These are phyloP conservation scores for Betula pendula DNA, from an alignment of 306 rosid species.

Conservation along the genomic window DNA sequence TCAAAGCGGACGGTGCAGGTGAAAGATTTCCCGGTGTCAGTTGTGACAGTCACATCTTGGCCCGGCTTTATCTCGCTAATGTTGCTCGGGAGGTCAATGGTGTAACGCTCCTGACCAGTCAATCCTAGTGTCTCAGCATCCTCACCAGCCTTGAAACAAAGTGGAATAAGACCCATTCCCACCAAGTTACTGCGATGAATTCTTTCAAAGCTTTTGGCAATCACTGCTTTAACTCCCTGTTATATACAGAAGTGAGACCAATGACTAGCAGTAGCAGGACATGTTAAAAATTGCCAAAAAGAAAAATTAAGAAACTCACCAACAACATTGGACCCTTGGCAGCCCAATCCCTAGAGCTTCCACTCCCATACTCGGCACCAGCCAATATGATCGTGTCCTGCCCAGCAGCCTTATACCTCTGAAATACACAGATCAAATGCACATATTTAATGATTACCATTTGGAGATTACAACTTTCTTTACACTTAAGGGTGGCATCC, in stretches of 20 bases:
- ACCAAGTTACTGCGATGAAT: constrained; percentile 96
- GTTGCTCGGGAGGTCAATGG: constrained; percentile 79
- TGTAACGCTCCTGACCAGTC: constrained; percentile 86
- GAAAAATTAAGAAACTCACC: constrained; percentile 47
- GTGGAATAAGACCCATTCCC: constrained; percentile 93
- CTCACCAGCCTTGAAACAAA: constrained; percentile 83
- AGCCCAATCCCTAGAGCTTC: constrained; percentile 96
- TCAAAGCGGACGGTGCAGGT: constrained; percentile 77
- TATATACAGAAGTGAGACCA: constrained; percentile 14
- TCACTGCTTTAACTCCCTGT: constrained; percentile 95
- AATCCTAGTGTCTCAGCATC: constrained; percentile 83
- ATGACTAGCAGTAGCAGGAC: background rate
- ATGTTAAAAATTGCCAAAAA: constrained; percentile 11
- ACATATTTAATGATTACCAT: constrained; percentile 21
- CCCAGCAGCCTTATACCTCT: constrained; percentile 78
- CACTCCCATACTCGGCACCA: constrained; percentile 92
- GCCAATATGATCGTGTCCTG: constrained; percentile 81
- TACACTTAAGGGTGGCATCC: constrained; percentile 7
- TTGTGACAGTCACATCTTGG: constrained; percentile 80
- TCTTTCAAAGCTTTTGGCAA: constrained; percentile 87
- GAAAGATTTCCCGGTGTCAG: constrained; percentile 81
- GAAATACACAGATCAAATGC: constrained; percentile 28
- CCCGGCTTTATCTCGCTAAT: constrained; percentile 80
- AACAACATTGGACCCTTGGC: constrained; percentile 98
- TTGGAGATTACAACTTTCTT: background rate